phyloP scores from a whole-genome alignment of 176 grass and related monocot species.

The Ananas comosus region DNA sequence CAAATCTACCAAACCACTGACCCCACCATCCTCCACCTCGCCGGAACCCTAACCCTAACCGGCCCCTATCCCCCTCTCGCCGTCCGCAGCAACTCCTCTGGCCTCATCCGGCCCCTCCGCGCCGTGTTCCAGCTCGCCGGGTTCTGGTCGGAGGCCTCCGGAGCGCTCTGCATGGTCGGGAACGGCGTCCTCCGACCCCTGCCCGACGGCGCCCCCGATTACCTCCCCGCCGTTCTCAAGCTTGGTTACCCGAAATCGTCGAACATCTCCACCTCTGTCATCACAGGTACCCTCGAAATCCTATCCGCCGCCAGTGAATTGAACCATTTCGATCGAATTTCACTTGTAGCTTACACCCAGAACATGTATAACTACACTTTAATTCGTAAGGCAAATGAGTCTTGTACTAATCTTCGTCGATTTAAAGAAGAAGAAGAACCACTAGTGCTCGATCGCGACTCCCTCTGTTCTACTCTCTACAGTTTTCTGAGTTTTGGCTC shows the following conservation, averaged over 20 bases:
- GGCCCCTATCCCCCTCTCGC: slow-evolving; percentile 1
- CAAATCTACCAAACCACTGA: slow-evolving; percentile 48
- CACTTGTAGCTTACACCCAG: slow-evolving; percentile 50
- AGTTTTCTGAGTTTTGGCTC: slow-evolving; percentile 2
- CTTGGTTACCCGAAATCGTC: slow-evolving; percentile 35
- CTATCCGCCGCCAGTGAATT: not conserved
- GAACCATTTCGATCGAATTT: slow-evolving; percentile 28
- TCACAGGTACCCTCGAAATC: slow-evolving; percentile 46
- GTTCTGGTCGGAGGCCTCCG: slow-evolving; percentile 48
- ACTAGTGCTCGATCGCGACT: slow-evolving; percentile 4
- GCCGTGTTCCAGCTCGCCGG: slow-evolving; percentile 50
- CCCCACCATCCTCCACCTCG: slow-evolving; percentile 16
- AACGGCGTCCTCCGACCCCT: slow-evolving; percentile 26
- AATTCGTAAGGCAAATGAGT: slow-evolving; percentile 28
- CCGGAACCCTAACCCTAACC: slow-evolving; percentile 10
- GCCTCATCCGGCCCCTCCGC: slow-evolving; percentile 13
- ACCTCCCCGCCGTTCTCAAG: slow-evolving; percentile 39
- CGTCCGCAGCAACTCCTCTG: slow-evolving; percentile 27
- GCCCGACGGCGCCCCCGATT: slow-evolving; percentile 17
- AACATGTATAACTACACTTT: slow-evolving; percentile 43
- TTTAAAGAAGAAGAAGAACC: not conserved
- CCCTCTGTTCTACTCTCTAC: slow-evolving; percentile 15
- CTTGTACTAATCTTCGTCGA: slow-evolving; percentile 22
- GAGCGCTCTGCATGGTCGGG: slow-evolving; percentile 77
- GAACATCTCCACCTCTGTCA: slow-evolving; percentile 39